These are phyloP conservation scores for Laetiporus sulphureus DNA, from an alignment of 1,284 basidiomycete genomes.

Conservation along the genomic window DNA sequence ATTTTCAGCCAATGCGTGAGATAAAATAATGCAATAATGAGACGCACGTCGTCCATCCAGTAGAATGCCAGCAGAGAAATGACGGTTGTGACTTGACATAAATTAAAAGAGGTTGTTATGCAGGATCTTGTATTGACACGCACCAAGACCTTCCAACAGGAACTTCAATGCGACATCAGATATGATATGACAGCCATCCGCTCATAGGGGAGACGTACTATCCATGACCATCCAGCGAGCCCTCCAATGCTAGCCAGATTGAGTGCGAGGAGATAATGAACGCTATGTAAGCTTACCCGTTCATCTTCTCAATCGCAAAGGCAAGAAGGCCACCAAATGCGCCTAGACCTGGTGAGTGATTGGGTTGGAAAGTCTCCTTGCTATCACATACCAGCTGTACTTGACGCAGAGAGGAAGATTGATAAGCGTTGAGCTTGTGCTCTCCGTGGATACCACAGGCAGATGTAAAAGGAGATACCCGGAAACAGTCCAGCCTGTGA, in stretches of 20 bases:
- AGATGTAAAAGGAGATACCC: constrained; percentile 1
- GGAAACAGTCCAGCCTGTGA: constrained; percentile 1
- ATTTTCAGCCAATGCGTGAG: neutral
- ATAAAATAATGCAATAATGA: neutral
- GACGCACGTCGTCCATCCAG: constrained; percentile 25
- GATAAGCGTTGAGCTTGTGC: constrained; percentile 2
- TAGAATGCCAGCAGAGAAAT: constrained; percentile 30
- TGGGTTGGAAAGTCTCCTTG: neutral
- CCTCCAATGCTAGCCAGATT: constrained; percentile 6
- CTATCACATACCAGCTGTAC: neutral
- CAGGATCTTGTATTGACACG: neutral
- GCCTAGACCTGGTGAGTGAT: neutral
- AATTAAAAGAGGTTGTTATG: neutral
- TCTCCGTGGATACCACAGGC: constrained; percentile 2
- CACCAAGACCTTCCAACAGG: constrained; percentile 25
- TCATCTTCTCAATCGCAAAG: constrained; percentile 4
- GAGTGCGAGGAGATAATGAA: neutral
- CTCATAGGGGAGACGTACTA: neutral
- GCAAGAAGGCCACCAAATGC: constrained; percentile 4
- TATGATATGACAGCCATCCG: neutral
- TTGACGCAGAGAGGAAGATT: constrained; percentile 1
- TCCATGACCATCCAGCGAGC: constrained; percentile 13
- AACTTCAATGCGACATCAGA: constrained; percentile 2
- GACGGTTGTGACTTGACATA: constrained; percentile 26
- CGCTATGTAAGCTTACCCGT: neutral